phyloP scores from a whole-genome alignment of 805 yeast species.

The Wickerhamiella nectarea region DNA sequence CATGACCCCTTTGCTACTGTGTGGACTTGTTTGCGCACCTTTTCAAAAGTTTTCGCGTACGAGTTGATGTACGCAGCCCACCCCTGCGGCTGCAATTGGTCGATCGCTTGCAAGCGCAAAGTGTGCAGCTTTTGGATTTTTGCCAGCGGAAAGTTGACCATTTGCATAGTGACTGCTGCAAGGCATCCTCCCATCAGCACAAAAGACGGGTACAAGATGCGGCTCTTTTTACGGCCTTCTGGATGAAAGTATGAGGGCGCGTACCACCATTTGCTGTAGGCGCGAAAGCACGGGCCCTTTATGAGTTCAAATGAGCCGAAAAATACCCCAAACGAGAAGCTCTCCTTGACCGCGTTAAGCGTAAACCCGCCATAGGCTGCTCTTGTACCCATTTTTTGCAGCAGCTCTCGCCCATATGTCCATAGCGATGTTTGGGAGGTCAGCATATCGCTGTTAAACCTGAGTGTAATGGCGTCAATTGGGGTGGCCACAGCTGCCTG shows the following conservation, averaged over 20 bases:
- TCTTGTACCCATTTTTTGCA: conserved; percentile 57
- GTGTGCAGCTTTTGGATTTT: conserved; percentile 71
- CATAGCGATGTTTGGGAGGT: conserved; percentile 62
- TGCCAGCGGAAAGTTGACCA: conserved; percentile 70
- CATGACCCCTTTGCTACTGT: conserved; percentile 42
- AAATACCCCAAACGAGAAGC: conserved; percentile 68
- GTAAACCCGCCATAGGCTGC: conserved; percentile 87
- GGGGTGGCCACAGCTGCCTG: conserved; percentile 93
- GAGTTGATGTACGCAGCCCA: conserved; percentile 51
- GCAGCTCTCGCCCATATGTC: conserved; percentile 56
- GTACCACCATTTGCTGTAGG: conserved; percentile 22
- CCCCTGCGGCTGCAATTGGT: conserved; percentile 32
- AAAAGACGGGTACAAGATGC: conserved; percentile 50
- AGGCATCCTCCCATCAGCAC: conserved; percentile 74
- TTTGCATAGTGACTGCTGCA: conserved; percentile 65
- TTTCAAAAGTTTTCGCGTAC: conserved; percentile 60
- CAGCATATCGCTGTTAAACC: conserved; percentile 66
- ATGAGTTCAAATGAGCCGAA: conserved; percentile 69
- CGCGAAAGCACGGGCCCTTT: conserved; percentile 36
- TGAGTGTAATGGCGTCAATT: conserved; percentile 73
- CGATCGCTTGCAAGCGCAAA: conserved; percentile 67
- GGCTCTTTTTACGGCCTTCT: conserved; percentile 24
- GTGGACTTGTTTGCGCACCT: conserved; percentile 38
- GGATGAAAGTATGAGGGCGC: conserved; percentile 20
- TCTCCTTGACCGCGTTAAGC: conserved; percentile 65